Base-by-base conservation (phyloP, 768 basidiomycete genomes). In the Phylloporus arenicola region DNA sequence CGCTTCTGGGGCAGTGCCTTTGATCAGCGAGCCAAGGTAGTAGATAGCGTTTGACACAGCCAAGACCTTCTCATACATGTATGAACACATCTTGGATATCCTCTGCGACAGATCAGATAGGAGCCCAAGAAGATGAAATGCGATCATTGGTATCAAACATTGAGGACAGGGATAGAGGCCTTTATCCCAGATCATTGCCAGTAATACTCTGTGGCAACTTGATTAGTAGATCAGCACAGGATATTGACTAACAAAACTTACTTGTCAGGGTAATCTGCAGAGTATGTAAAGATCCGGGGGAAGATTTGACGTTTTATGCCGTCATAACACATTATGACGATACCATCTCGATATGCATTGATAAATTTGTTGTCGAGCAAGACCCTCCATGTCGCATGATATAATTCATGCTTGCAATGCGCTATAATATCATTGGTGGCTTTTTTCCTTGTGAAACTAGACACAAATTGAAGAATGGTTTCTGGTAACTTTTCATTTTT, bases 121-220 rank as follows among this genome's bases (percentile, higher is more conserved):
- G 0, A 51, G 48, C 0, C 65, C 64, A 8, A 65, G 45, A 1
- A 16, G 33, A 4, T 47, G 8, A 6, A 70, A 60, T 0, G 52
- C 16, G 0, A 39, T 24, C 27, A 61, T 63, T 3, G 48, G 31
- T 0, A 64, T 41, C 1, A 59, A 33, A 53, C 70, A 70, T 0
- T 59, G 45, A 11, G 70, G 67, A 45, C 70, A 71, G 2, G 58
- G 69, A 27, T 63, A 70, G 5, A 16, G 19, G 0, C 68, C 70
- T 16, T 62, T 52, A 19, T 69, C 60, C 6, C 51, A 54, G 10
- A 70, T 57, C 1, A 57, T 62, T 3, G 63, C 65, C 0, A 71
- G 7, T 0, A 71, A 47, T 0, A 66, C 57, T 43, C 64, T 64
- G 5, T 49, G 1, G 10, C n/a, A 19, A 37, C n/a, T 31, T 10